Base-by-base conservation (phyloP, 2,329 filamentous ascomycete genomes). In the Fusarium newnesense region DNA sequence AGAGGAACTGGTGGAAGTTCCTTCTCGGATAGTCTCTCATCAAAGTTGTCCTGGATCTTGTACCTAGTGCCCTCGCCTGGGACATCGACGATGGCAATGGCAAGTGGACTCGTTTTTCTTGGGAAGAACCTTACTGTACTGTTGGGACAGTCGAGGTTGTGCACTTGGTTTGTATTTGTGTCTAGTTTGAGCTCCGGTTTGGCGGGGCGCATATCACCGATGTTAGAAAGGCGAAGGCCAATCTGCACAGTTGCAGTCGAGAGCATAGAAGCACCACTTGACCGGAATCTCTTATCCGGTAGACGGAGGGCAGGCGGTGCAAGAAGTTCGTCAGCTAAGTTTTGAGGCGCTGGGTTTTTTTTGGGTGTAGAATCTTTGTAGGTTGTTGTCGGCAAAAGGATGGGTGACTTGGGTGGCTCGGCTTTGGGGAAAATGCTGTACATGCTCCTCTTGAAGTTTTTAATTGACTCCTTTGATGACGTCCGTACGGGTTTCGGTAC, bases 171-270 rank as follows among this genome's bases (percentile, higher is more conserved):
- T 24, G 62, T 18, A 65, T 62, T 68, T 24, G 62, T 19, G 36
- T 78, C 72, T 54, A 73, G 68, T 28, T 70, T 67, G 13, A 72
- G 64, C 6, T 73, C 57, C 6, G 79, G 69, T 15, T 74, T 75
- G 24, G 75, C 47, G 12, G 74, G 82, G 2, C 83, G 80, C 69
- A 89, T 85, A 70, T 89, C 87, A 19, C 86, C 82, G 37, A 88
- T 85, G 60, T 86, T 89, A 32, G 91, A 93, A 62, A 94, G 84
- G 16, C 92, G 88, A 21, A 94, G 84, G 4, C 91, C 92, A 58
- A 94, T 93, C 77, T 93, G 91, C 16, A 94, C 91, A 1, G 91
- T 93, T 30, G 91, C 91, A 15, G 89, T 89, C 49, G 91, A 93
- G 21, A 85, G 85, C 46, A 90, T 84, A 2, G 91, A 94, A 9